Conservation (phyloP, 2,329 filamentous ascomycete species). For the Diaporthe ampelina region DNA sequence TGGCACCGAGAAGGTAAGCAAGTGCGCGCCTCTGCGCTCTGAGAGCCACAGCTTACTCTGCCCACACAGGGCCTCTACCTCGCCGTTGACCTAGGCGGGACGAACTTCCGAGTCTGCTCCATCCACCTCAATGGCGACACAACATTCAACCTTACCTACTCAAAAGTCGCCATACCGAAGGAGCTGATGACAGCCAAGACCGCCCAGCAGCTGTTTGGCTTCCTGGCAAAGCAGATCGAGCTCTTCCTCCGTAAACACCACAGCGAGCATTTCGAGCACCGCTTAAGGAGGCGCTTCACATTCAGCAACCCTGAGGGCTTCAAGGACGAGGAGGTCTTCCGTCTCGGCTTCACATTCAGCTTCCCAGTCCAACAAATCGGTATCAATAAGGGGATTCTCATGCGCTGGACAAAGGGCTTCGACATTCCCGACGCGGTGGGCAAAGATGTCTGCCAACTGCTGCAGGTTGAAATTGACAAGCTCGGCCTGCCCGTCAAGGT, state of each 20-base stretch:
- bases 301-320: conserved; percentile 70
- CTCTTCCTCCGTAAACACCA: conserved; percentile 89
- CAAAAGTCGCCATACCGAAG: conserved; percentile 90
- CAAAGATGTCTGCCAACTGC: conserved; percentile 91
- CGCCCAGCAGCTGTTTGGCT: conserved; percentile 88
- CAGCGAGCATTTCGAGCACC: conserved; percentile 83
- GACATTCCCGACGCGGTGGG: conserved; percentile 95
- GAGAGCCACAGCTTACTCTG: conserved; percentile 18
- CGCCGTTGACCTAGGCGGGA: conserved; percentile 97
- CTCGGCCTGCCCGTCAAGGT: conserved; percentile 91
- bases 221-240: conserved; percentile 94
- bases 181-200: conserved; percentile 92
- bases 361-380: conserved; percentile 95
- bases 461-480: conserved; percentile 91
- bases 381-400: conserved; percentile 94
- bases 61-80: conserved; percentile 85
- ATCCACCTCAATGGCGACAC: conserved; percentile 93
- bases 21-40: background rate
- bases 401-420: conserved; percentile 99
- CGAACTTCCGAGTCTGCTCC: conserved; percentile 98
- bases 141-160: conserved; percentile 93
- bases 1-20: conserved; percentile 90
- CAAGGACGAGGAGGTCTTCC: conserved; percentile 84
- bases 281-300: conserved; percentile 75
- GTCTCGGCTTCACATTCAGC: conserved; percentile 98